These are phyloP conservation scores for Phytophthora parvispora DNA, from an alignment of 352 stramenopile species.

Conservation along the genomic window DNA sequence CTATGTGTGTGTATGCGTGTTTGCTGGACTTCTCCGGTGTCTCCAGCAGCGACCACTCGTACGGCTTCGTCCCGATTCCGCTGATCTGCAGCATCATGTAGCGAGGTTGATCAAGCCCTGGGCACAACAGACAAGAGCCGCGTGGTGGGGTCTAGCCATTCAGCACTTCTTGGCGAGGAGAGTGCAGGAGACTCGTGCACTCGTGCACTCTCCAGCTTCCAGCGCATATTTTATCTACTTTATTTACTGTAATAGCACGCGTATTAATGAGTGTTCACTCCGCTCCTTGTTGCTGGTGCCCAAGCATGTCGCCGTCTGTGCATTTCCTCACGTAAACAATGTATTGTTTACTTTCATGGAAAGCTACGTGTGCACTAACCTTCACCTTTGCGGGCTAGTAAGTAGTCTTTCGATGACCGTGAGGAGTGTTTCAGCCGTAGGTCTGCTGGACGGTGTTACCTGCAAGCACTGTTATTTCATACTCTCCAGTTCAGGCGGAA, in stretches of 20 bases:
- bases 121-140: neutral
- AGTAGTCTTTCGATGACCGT: too few species aligned
- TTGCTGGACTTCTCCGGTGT: neutral
- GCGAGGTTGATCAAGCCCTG: neutral
- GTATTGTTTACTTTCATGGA: too few species aligned
- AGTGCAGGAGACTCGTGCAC: neutral
- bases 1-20: neutral
- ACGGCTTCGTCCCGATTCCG: slow-evolving; percentile 66
- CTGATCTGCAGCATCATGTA: slow-evolving; percentile 79
- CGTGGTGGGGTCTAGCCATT: neutral
- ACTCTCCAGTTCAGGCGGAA: too few species aligned
- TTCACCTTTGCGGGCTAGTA: too few species aligned
- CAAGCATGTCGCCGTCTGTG: neutral
- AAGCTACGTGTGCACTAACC: too few species aligned
- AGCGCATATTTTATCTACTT: neutral
- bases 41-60: slow-evolving; percentile 38
- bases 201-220: neutral
- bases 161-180: too few species aligned
- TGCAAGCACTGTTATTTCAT: too few species aligned
- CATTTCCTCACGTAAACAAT: neutral
- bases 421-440: too few species aligned
- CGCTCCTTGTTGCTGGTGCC: neutral
- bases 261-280: neutral
- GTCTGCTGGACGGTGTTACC: too few species aligned
- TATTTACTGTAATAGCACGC: slow-evolving; percentile 10